Evolutionary conservation across 176 grass and related monocot species (phyloP).

Genomic region (Areca catechu): DNA sequence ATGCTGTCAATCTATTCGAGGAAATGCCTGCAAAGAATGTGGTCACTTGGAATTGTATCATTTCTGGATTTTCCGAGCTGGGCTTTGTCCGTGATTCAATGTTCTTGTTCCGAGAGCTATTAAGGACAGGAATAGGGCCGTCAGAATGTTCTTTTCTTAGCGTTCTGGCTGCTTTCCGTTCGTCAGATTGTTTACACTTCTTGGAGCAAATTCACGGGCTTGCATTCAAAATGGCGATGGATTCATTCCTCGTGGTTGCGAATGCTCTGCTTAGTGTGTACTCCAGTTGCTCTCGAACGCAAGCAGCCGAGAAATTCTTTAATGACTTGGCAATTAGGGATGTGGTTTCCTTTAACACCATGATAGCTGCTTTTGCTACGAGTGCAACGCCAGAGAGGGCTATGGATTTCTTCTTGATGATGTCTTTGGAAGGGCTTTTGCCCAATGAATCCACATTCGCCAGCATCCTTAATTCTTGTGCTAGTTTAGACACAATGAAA

Average conservation of each 20-base stretch:
- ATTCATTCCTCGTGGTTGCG: constrained; percentile 31
- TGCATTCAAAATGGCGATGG: constrained; percentile 32
- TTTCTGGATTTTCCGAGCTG: constrained; percentile 30
- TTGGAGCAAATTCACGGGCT: constrained; percentile 41
- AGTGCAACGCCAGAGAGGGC: constrained; percentile 31
- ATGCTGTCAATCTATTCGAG: constrained; percentile 40
- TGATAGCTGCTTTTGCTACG: constrained; percentile 45
- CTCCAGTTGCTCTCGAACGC: constrained; percentile 12
- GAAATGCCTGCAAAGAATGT: constrained; percentile 57
- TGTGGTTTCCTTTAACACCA: constrained; percentile 59
- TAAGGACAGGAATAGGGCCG: constrained; percentile 22
- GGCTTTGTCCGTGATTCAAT: constrained; percentile 23
- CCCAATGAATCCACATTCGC: constrained; percentile 40
- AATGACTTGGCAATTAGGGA: constrained; percentile 26
- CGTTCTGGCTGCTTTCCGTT: constrained; percentile 40
- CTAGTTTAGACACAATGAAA: constrained; percentile 17
- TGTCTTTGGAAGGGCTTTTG: constrained; percentile 27
- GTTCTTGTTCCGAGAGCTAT: constrained; percentile 45
- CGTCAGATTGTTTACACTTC: constrained; percentile 10
- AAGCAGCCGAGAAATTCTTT: constrained; percentile 36
- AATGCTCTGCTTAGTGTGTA: constrained; percentile 51
- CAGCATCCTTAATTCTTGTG: constrained; percentile 33
- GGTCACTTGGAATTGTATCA: constrained; percentile 62
- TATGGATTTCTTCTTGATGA: constrained; percentile 47
- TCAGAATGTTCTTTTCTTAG: constrained; percentile 51